Base-by-base conservation (phyloP, 306 rosid species). In the Purshia tridentata region DNA sequence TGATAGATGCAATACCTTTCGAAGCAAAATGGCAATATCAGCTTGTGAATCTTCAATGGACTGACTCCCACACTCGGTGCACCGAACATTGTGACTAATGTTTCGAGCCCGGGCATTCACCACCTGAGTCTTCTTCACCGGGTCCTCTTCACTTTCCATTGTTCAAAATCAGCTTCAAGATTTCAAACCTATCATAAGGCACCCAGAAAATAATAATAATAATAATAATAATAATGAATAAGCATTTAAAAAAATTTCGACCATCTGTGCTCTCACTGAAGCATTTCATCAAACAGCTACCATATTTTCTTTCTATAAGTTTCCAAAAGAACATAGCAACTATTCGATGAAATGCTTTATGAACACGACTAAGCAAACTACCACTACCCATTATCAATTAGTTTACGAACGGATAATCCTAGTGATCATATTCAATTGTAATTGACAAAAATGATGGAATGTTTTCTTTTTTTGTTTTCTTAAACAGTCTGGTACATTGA, bases 21-120 rank as follows among this genome's bases (percentile, higher is more conserved):
- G 84, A 52, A 94, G 97, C 48, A 94, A 90, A 87, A 94, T 94
- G 59, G 97, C 98, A 65, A 94, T 83, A 88, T 94, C 96, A 6
- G 98, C 96, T 84, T 91, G 95, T 65, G 98, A 94, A 78, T 94
- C 97, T 83, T 94, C 96, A 82, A 94, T 94, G 83, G 97, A 94
- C 77, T 94, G 98, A 89, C 96, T 88, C 72, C 98, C 98, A 73
- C 97, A 94, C 65, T 94, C 98, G 0, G 94, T 94, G 78, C 98
- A 94, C 69, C 96, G 89, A 65, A 94, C 98, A 70, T 91, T 94
- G 83, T 89, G 98, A 81, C 97, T 88, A 37, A 94, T 91, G 80
- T 87, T 91, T 75, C 92, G 82, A 23, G 97, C 98, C 45, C 97
- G 88, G 54, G 96, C 88, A 57, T 94, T 90, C 16, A 89, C 86